Percentiles rank a stretch among this genome's conserved stretches.
Evolutionary conservation across 306 rosid genomes (phyloP).

Genomic region (Cucurbita moschata): DNA sequence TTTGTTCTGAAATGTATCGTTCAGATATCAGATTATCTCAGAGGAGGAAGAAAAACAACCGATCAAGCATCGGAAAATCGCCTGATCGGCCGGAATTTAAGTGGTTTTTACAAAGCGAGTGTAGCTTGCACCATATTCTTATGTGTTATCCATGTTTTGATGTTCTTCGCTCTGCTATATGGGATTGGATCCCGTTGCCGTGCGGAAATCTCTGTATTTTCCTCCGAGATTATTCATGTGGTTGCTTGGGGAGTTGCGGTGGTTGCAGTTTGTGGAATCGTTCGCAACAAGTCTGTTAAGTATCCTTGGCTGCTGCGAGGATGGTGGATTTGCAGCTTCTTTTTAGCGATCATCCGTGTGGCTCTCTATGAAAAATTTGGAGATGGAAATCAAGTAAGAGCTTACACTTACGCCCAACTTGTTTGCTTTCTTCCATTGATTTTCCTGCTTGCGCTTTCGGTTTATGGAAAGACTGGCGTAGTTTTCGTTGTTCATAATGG

Average conservation of each 20-base stretch:
- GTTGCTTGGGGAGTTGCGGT: conserved; percentile 40
- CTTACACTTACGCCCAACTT: conserved; percentile 34
- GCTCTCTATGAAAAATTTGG: conserved; percentile 24
- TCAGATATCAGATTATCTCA: conserved; percentile 11
- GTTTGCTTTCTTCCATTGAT: conserved; percentile 36
- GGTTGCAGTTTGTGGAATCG: conserved; percentile 19
- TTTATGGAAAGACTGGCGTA: conserved; percentile 51
- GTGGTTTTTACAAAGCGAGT: conserved; percentile 32
- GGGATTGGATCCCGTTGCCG: conserved; percentile 35
- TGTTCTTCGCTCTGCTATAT: conserved; percentile 24
- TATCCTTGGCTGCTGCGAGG: conserved; percentile 65
- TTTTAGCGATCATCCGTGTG: conserved; percentile 24
- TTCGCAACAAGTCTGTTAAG: conserved; percentile 13
- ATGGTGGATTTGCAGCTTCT: conserved; percentile 74
- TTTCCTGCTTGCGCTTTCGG: conserved; percentile 37
- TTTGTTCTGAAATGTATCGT: conserved; percentile 10
- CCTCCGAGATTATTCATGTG: conserved; percentile 46
- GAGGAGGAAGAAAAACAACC: conserved; percentile 14
- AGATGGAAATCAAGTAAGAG: conserved; percentile 14
- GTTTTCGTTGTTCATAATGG: conserved; percentile 14
- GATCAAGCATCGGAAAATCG: conserved; percentile 20
- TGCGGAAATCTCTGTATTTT: conserved; percentile 12
- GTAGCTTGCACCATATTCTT: conserved; percentile 32
- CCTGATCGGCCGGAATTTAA: conserved; percentile 12
- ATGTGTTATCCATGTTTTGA: conserved; percentile 23